Evolutionary conservation across 202 grass and related monocot genomes (phyloP).

Genomic region (Sporobolus alterniflorus): DNA sequence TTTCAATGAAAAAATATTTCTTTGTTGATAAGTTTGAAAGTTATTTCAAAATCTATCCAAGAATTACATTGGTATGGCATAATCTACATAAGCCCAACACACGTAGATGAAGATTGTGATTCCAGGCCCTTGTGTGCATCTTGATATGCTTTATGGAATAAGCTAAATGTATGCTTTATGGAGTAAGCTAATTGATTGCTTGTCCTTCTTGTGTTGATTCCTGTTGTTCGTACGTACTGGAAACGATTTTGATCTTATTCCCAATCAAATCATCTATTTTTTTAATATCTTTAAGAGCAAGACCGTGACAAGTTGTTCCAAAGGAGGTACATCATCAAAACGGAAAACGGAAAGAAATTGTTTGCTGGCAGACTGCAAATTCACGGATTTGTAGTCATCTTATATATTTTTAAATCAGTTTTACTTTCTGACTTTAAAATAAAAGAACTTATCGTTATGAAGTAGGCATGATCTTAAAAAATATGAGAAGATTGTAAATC

Average conservation of each 20-base stretch:
- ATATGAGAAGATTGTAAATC: no score
- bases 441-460: no score
- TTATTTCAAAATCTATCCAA: not conserved
- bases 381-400: no score
- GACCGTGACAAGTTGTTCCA: no score
- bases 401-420: no score
- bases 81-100: slow-evolving; percentile 1
- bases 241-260: slow-evolving; percentile 29
- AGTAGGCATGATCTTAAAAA: no score
- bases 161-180: not conserved
- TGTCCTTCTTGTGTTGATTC: slow-evolving; percentile 11
- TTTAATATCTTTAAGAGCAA: slow-evolving; percentile 4
- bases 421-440: no score
- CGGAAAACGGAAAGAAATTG: no score
- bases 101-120: not conserved
- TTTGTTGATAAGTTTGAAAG: not conserved
- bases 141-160: not conserved
- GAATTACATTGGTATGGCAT: no score
- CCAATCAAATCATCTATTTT: slow-evolving; percentile 25
- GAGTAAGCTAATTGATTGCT: not conserved
- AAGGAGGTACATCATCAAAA: no score
- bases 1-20: not conserved
- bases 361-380: no score
- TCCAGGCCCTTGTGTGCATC: not conserved
- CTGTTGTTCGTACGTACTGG: not conserved